phyloP scores from a whole-genome alignment of 2,329 filamentous ascomycete species.

The Daldinia sp. region DNA sequence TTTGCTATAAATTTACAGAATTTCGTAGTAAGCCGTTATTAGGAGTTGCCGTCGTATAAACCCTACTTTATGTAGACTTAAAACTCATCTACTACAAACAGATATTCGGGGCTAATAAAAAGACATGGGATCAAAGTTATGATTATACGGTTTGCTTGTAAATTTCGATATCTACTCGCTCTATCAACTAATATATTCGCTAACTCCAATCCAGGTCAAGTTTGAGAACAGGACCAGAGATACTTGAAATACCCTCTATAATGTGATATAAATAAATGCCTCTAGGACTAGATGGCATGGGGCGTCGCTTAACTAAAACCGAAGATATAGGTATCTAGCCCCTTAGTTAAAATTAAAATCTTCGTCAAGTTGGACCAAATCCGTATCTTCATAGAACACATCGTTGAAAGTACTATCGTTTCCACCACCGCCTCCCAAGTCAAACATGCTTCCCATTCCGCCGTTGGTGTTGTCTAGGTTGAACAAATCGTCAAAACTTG shows the following conservation, averaged over 20 bases:
- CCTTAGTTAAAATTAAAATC: slow-evolving; percentile 49
- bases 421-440: slow-evolving; percentile 49
- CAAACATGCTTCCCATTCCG: slow-evolving; percentile 50
- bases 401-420: slow-evolving; percentile 59
- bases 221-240: no score
- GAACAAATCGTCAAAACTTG: slow-evolving; percentile 58
- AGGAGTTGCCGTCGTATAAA: neutral
- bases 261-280: neutral
- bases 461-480: slow-evolving; percentile 51
- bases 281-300: neutral
- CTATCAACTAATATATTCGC: no score
- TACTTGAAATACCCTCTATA: neutral
- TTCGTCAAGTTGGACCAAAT: slow-evolving; percentile 58
- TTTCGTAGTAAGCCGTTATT: no score
- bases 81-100: no score
- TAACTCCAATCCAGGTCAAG: no score
- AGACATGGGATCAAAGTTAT: neutral
- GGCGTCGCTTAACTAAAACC: neutral
- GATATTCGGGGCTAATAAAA: no score
- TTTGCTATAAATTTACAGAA: no score
- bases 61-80: neutral
- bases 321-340: neutral
- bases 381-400: slow-evolving; percentile 55
- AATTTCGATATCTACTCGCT: no score
- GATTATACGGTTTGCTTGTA: no score